A percentile compares a stretch with the other conserved stretches of the same genome.
These are phyloP conservation scores for Trametes pubescens DNA, from an alignment of 1,284 basidiomycete species.

Conservation along the genomic window DNA sequence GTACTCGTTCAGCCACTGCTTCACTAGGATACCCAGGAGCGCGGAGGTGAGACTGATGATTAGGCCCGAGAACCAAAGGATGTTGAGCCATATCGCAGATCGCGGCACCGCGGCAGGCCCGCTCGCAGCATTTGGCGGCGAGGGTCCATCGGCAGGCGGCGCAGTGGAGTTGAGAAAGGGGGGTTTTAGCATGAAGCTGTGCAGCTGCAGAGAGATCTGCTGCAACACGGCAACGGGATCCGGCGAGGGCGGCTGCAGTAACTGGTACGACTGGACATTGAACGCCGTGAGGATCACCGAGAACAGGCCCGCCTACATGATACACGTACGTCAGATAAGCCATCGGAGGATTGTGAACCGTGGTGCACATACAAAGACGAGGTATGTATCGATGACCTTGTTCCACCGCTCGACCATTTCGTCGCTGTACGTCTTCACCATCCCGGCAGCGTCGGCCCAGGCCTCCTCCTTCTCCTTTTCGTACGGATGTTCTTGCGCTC, in stretches of 20 bases:
- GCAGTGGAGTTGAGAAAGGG: not conserved
- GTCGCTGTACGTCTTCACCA: not conserved
- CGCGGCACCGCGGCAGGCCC: constrained; percentile 22
- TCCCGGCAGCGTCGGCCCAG: not conserved
- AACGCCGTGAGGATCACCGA: not conserved
- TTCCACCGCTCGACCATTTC: constrained; percentile 3
- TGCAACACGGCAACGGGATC: not conserved
- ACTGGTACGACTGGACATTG: not conserved
- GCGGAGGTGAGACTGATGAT: constrained; percentile 10
- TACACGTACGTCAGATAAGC: not conserved
- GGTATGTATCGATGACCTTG: not conserved
- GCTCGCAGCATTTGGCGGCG: not conserved
- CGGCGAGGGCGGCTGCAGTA: not conserved
- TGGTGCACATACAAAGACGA: constrained; percentile 2
- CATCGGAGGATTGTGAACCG: too few species aligned
- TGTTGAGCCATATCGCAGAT: constrained; percentile 46
- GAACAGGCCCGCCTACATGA: not conserved
- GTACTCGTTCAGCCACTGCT: constrained; percentile 10
- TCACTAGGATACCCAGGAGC: constrained; percentile 5
- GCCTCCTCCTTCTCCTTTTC: not conserved
- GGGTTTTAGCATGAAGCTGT: not conserved
- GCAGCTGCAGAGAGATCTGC: not conserved
- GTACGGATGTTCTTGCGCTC: not conserved
- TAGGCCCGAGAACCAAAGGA: constrained; percentile 13
- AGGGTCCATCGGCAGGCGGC: not conserved